Conservation (phyloP, 176 grass and related monocot genomes). For the Aegilops tauschii region DNA sequence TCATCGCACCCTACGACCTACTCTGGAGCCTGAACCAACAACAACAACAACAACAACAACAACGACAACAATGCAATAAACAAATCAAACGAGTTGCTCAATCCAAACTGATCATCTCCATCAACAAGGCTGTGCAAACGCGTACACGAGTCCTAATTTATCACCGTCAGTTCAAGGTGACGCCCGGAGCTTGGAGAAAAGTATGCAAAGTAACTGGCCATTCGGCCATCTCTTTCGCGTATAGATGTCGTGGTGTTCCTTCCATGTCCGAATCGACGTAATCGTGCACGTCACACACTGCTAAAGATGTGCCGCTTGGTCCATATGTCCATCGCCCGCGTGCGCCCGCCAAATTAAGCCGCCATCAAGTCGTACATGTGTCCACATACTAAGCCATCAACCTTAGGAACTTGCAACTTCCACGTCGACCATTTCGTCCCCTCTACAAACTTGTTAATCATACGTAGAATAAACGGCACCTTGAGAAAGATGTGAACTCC, state of each 20-base stretch:
- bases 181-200: neutral
- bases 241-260: neutral
- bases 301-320: neutral
- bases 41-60: neutral
- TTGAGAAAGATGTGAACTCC: neutral
- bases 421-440: neutral
- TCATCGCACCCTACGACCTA: neutral
- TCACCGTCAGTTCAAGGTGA: neutral
- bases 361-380: neutral
- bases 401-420: neutral
- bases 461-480: neutral
- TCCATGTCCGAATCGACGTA: neutral
- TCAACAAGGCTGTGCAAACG: neutral
- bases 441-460: neutral
- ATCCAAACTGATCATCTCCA: neutral
- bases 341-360: neutral
- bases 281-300: neutral
- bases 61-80: neutral
- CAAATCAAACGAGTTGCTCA: neutral
- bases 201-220: neutral
- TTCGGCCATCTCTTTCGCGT: neutral
- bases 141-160: neutral
- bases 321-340: neutral
- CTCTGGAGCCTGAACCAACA: neutral
- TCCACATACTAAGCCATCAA: neutral